Evolutionary conservation across 1,284 basidiomycete genomes (phyloP).

Genomic region (Gomphus bonarii): DNA sequence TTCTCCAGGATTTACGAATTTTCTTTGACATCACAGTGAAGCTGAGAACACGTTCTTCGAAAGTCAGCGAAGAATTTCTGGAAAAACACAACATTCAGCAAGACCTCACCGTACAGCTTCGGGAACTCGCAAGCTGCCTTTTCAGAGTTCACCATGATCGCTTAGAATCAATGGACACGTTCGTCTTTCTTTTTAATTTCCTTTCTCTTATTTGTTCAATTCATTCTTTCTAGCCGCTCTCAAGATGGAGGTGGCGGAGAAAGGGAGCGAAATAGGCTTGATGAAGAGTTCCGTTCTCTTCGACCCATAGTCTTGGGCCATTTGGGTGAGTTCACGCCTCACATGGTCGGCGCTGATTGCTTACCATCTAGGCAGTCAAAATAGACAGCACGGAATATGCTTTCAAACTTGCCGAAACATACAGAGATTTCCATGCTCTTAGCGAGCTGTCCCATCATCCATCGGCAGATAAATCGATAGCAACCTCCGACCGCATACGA

Average conservation of each 20-base stretch:
- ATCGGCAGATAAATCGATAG: constrained; percentile 53
- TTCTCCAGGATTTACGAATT: constrained; percentile 63
- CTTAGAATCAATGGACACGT: constrained; percentile 23
- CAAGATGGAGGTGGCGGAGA: constrained; percentile 1
- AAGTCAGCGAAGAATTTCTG: constrained; percentile 5
- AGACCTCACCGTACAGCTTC: constrained; percentile 27
- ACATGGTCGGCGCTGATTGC: background rate
- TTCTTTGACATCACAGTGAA: constrained; percentile 57
- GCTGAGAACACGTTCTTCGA: constrained; percentile 24
- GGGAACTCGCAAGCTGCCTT: constrained; percentile 25
- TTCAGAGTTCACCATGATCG: constrained; percentile 27
- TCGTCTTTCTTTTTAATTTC: background rate
- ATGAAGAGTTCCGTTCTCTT: constrained; percentile 54
- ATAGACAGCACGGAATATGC: constrained; percentile 62
- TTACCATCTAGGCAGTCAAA: constrained; percentile 32
- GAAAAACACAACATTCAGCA: constrained; percentile 18
- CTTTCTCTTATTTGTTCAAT: background rate
- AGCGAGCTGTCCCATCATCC: constrained; percentile 65
- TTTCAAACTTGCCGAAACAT: constrained; percentile 76
- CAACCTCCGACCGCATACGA: constrained; percentile 44
- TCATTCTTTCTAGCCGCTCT: background rate
- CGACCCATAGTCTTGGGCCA: constrained; percentile 69
- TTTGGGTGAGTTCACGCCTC: constrained; percentile 44
- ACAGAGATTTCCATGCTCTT: constrained; percentile 75
- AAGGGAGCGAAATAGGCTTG: constrained; percentile 25